A percentile compares a stretch with the other conserved stretches of the same genome.
phyloP scores from a whole-genome alignment of 1,139 yeast genomes.

The Debaryomyces psychrophilus region DNA sequence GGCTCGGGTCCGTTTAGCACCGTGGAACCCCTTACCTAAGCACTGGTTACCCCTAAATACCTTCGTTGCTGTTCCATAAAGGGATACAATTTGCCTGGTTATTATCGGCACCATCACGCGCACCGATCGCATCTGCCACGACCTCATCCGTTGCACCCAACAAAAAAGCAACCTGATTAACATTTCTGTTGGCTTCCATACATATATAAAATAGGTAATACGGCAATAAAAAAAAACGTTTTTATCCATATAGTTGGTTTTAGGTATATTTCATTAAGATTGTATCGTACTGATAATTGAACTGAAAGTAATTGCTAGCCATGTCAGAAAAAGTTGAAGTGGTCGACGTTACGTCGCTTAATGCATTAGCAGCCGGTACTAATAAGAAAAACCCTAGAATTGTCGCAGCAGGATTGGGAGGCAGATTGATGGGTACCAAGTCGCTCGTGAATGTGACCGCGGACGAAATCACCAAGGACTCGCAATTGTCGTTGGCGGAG shows the following conservation, averaged over 20 bases:
- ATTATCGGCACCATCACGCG: background rate
- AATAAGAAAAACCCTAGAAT: constrained; percentile 69
- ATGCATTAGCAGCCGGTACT: constrained; percentile 88
- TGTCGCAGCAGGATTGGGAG: constrained; percentile 77
- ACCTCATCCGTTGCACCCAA: constrained; percentile 3
- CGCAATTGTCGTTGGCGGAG: constrained; percentile 51
- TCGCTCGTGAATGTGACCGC: constrained; percentile 68
- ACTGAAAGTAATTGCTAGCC: background rate
- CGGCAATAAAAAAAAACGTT: background rate
- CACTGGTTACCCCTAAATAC: too few relatives aligned
- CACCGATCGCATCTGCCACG: background rate
- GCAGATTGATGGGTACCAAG: constrained; percentile 79
- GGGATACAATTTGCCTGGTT: too few relatives aligned
- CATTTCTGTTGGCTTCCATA: constrained; percentile 3
- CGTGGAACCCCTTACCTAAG: too few relatives aligned
- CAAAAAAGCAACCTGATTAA: background rate
- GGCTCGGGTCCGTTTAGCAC: too few relatives aligned
- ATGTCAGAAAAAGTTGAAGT: constrained; percentile 37
- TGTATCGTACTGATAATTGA: background rate
- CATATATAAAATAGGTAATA: background rate
- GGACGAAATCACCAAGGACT: constrained; percentile 59
- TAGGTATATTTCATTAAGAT: background rate
- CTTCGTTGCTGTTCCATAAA: too few relatives aligned
- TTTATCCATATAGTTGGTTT: background rate
- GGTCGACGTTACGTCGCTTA: constrained; percentile 74